These are phyloP conservation scores for Globisporangium cederbergense DNA, from an alignment of 352 stramenopile species.

Conservation along the genomic window DNA sequence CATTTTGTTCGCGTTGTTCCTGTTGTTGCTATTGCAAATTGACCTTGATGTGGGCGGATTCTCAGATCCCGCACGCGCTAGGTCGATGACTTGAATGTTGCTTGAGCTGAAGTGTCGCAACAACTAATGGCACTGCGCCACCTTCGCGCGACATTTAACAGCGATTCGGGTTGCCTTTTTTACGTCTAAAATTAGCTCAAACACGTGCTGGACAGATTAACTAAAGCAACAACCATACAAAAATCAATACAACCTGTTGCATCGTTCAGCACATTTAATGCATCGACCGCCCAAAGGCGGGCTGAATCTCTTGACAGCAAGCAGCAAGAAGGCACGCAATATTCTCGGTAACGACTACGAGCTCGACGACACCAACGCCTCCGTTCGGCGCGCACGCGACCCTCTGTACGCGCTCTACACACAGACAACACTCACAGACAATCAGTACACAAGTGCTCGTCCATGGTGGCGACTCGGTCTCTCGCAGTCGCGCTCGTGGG, in stretches of 20 bases:
- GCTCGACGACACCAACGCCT: background rate
- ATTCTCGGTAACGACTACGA: too few relatives aligned
- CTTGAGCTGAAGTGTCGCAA: background rate
- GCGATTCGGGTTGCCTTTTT: background rate
- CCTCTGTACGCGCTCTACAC: background rate
- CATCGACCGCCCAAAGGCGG: background rate
- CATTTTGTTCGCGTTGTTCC: slow-evolving; percentile 26
- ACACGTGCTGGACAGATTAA: background rate
- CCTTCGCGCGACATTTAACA: slow-evolving; percentile 1
- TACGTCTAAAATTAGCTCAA: background rate
- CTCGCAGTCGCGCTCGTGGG: slow-evolving; percentile 5
- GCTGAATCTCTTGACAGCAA: background rate
- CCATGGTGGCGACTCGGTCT: slow-evolving; percentile 4
- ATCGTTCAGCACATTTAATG: background rate
- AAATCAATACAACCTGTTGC: background rate
- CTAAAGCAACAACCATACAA: background rate
- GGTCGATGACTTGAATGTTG: background rate
- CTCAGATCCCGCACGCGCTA: background rate
- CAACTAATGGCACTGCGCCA: background rate
- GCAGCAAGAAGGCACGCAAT: background rate
- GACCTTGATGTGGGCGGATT: background rate
- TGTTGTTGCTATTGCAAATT: background rate
- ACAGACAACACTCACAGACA: background rate
- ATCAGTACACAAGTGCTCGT: background rate
- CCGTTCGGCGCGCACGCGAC: background rate